Evolutionary conservation across 2,329 filamentous ascomycete species (phyloP).

Genomic region (Purpureocillium takamizusanense): DNA sequence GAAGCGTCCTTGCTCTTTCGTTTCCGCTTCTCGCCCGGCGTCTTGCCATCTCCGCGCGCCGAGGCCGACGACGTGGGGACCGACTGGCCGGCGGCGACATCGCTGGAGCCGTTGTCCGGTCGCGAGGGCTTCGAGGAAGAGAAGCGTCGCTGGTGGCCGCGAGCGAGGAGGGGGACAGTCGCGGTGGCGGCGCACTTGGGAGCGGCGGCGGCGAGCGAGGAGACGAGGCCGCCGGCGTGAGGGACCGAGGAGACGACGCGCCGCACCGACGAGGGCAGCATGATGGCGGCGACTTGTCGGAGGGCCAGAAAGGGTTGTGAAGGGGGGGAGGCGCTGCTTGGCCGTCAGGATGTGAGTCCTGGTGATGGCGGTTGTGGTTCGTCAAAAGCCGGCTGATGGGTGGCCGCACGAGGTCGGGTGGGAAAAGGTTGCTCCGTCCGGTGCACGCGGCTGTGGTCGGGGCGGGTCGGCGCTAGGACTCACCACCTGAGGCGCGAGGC

Average conservation of each 20-base stretch:
- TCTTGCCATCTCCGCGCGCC: constrained; percentile 30
- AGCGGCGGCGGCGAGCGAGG: constrained; percentile 30
- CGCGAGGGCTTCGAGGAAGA: constrained; percentile 56
- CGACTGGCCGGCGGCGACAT: constrained; percentile 37
- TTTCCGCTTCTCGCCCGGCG: constrained; percentile 44
- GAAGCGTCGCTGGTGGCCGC: constrained; percentile 43
- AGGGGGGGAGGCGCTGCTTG: constrained; percentile 9
- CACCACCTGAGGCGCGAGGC: no score
- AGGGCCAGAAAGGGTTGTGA: constrained; percentile 9
- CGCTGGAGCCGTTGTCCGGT: constrained; percentile 46
- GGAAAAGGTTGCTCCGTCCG: no score
- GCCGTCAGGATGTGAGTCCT: constrained; percentile 18
- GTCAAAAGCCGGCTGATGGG: constrained; percentile 18
- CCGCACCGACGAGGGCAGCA: constrained; percentile 48
- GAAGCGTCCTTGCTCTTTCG: constrained; percentile 46
- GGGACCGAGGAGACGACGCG: constrained; percentile 41
- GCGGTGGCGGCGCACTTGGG: constrained; percentile 22
- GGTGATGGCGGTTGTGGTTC: constrained; percentile 23
- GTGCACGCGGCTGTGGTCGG: no score
- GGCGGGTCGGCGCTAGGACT: not conserved
- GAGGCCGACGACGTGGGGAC: constrained; percentile 39
- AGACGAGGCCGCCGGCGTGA: constrained; percentile 31
- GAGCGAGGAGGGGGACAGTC: constrained; percentile 24
- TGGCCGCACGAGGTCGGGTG: constrained; percentile 15
- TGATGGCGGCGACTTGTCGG: constrained; percentile 19